Conservation (phyloP, 108 stramenopile species). For the Cyclotella atomus region DNA sequence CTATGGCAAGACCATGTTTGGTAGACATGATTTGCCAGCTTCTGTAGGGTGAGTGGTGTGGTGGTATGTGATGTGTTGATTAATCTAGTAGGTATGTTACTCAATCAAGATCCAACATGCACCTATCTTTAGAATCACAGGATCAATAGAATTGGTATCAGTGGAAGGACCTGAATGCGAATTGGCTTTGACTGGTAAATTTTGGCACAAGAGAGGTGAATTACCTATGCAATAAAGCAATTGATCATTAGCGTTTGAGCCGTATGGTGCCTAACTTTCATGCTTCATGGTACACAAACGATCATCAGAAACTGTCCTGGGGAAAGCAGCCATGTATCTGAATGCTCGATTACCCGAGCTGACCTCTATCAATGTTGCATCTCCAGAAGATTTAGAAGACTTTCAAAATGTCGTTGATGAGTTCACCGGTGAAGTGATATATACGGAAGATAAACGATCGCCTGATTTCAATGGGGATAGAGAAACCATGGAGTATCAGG, state of each 20-base stretch:
- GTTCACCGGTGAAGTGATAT: slow-evolving; percentile 69
- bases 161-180: slow-evolving; percentile 69
- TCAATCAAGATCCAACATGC: background rate
- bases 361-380: slow-evolving; percentile 56
- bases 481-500: slow-evolving; percentile 85
- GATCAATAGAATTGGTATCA: slow-evolving; percentile 66
- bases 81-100: background rate
- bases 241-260: too few species aligned
- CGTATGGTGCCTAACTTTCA: too few species aligned
- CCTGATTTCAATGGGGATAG: slow-evolving; percentile 74
- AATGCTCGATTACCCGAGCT: slow-evolving; percentile 82
- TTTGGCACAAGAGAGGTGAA: slow-evolving; percentile 72
- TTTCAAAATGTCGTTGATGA: slow-evolving; percentile 74
- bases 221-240: background rate
- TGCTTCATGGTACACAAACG: background rate
- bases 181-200: slow-evolving; percentile 55
- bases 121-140: slow-evolving; percentile 68
- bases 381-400: slow-evolving; percentile 66
- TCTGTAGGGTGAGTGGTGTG: slow-evolving; percentile 37
- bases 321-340: slow-evolving; percentile 82
- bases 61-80: background rate
- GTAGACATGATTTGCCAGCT: slow-evolving; percentile 63
- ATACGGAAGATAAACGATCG: slow-evolving; percentile 56
- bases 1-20: slow-evolving; percentile 82
- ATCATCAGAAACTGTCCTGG: slow-evolving; percentile 58